A percentile compares a stretch with the other conserved stretches of the same genome.
Conservation (phyloP, 257 asterid species). For the Rubia yunnanensis region DNA sequence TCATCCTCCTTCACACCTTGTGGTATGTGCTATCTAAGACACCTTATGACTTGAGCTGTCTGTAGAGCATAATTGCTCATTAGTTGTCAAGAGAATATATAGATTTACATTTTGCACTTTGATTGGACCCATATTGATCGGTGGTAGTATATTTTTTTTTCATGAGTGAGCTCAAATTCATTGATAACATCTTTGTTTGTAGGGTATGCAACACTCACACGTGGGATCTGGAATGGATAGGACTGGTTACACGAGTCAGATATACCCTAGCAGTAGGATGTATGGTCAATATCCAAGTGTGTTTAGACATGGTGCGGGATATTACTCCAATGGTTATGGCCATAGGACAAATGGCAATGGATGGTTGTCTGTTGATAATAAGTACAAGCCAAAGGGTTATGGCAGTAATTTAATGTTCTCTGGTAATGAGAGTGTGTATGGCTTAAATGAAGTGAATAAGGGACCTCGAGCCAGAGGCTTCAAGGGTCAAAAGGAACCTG, state of each 20-base stretch:
- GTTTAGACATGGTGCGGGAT: conserved; percentile 20
- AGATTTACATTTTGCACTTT: not conserved
- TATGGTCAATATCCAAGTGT: conserved; percentile 24
- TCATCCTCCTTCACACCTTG: conserved; percentile 18
- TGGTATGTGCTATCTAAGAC: conserved; percentile 19
- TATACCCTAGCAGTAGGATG: conserved; percentile 25
- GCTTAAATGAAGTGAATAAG: conserved; percentile 33
- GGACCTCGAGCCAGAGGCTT: conserved; percentile 36
- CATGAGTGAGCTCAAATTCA: not conserved
- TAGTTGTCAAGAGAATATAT: not conserved
- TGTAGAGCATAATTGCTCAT: not conserved
- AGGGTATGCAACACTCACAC: conserved; percentile 32
- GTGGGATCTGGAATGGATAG: conserved; percentile 21
- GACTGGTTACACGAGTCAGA: conserved; percentile 22
- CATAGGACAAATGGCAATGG: conserved; percentile 21
- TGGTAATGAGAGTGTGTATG: conserved; percentile 23
- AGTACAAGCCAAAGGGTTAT: conserved; percentile 25
- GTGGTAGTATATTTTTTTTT: too few species aligned
- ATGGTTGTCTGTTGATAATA: conserved; percentile 28
- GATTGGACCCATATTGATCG: not conserved
- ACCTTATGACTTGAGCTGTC: not conserved
- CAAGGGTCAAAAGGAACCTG: conserved; percentile 26
- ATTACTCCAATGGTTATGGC: conserved; percentile 16
- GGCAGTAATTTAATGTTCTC: conserved; percentile 16
- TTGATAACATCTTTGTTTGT: not conserved